A percentile compares a stretch with the other conserved stretches of the same genome.
Conservation (phyloP, 306 rosid species). For the Mimosa pudica region DNA sequence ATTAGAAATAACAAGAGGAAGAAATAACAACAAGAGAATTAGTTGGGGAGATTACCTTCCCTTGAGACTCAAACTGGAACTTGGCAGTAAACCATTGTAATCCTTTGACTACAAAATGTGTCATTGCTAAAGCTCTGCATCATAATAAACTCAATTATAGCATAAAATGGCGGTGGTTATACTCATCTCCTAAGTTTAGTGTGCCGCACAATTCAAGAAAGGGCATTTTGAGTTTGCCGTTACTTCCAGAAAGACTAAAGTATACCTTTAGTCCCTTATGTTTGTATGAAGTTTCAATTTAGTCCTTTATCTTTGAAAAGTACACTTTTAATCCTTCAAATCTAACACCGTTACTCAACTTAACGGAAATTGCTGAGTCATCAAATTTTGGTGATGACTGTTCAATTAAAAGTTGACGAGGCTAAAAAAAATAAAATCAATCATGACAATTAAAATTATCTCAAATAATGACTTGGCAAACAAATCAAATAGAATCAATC, state of each 20-base stretch:
- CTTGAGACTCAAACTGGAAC: constrained; percentile 78
- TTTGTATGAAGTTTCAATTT: too few relatives aligned
- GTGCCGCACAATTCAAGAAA: constrained; percentile 21
- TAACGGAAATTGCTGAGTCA: too few relatives aligned
- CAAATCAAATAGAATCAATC: too few relatives aligned
- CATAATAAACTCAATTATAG: constrained; percentile 20
- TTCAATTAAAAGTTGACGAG: too few relatives aligned
- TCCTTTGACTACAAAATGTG: constrained; percentile 79
- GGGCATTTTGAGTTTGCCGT: not conserved
- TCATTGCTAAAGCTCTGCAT: constrained; percentile 84
- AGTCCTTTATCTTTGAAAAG: too few relatives aligned
- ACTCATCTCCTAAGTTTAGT: constrained; percentile 21
- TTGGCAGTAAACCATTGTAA: constrained; percentile 78
- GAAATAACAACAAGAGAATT: not conserved
- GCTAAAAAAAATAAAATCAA: too few relatives aligned
- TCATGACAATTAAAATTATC: too few relatives aligned
- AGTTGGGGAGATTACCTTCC: constrained; percentile 50
- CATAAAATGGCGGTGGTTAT: constrained; percentile 25
- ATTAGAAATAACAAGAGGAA: not conserved
- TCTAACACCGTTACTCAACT: too few relatives aligned
- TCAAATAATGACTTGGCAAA: too few relatives aligned
- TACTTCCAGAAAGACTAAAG: not conserved
- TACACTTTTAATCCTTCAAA: too few relatives aligned
- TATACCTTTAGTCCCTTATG: too few relatives aligned
- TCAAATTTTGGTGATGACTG: too few relatives aligned